Percentiles rank a stretch among this genome's conserved stretches.
Conservation (phyloP, 352 stramenopile genomes). For the Saprolegnia parasitica region DNA sequence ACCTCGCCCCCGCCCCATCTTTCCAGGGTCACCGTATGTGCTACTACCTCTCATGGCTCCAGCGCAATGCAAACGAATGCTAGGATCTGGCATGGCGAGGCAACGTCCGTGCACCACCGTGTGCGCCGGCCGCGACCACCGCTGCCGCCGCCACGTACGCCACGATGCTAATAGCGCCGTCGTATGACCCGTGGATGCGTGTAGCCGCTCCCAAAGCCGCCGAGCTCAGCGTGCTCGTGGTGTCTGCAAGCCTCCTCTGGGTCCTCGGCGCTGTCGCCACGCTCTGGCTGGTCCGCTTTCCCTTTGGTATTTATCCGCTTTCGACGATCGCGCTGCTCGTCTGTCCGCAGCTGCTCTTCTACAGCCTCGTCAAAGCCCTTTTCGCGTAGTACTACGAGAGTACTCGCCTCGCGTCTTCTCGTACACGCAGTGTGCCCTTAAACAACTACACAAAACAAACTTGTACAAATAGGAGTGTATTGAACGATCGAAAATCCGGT, state of each 20-base stretch:
- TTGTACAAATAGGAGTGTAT: too few relatives aligned
- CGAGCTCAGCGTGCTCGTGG: slow-evolving; percentile 2
- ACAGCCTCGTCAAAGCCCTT: background rate
- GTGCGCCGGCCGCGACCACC: too few relatives aligned
- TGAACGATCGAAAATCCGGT: too few relatives aligned
- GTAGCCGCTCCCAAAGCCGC: background rate
- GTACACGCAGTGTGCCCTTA: too few relatives aligned
- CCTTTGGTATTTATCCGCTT: slow-evolving; percentile 6
- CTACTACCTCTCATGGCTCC: background rate
- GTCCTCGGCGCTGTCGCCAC: background rate
- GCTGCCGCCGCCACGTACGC: background rate
- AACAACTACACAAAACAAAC: too few relatives aligned
- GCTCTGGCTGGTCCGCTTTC: slow-evolving; percentile 16
- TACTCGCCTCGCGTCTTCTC: background rate
- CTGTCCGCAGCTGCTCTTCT: slow-evolving; percentile 8
- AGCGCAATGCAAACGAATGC: background rate
- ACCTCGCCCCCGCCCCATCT: background rate
- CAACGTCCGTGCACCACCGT: background rate
- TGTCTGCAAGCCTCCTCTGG: slow-evolving; percentile 1
- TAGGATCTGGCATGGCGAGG: background rate
- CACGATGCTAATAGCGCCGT: background rate
- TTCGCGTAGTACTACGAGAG: slow-evolving; percentile 4
- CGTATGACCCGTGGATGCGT: background rate
- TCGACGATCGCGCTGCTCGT: background rate
- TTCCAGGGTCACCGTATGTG: slow-evolving; percentile 20